phyloP scores from a whole-genome alignment of 352 stramenopile species.

The Phytophthora podocarpi region DNA sequence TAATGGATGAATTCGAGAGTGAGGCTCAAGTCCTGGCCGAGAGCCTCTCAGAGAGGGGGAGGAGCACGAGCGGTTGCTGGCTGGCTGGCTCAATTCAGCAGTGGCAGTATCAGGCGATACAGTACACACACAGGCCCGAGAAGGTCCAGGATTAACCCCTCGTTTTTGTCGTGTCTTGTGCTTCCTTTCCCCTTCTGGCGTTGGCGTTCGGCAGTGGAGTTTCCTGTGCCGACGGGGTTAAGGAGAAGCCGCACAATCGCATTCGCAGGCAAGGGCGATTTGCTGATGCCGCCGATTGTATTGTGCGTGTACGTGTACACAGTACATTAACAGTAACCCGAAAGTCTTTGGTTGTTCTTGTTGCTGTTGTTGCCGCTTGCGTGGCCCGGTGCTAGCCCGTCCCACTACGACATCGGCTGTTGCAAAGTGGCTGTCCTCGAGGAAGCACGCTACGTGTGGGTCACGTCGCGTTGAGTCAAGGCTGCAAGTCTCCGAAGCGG shows the following conservation, averaged over 20 bases:
- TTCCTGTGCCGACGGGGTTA: slow-evolving; percentile 31
- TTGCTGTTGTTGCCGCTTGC: slow-evolving; percentile 8
- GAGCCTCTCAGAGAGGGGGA: not conserved
- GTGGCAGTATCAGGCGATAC: slow-evolving; percentile 37
- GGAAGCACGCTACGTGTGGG: slow-evolving; percentile 31
- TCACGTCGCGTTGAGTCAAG: slow-evolving; percentile 12
- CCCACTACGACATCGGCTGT: slow-evolving; percentile 24
- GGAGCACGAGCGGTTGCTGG: slow-evolving; percentile 13
- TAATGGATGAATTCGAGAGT: slow-evolving; percentile 46
- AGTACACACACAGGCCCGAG: slow-evolving; percentile 17
- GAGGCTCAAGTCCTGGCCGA: slow-evolving; percentile 33
- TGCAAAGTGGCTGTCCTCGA: slow-evolving; percentile 37
- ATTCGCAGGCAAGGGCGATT: slow-evolving; percentile 23
- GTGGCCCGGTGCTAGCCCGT: slow-evolving; percentile 17
- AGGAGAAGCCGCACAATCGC: slow-evolving; percentile 43
- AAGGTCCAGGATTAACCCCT: slow-evolving; percentile 36
- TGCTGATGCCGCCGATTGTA: slow-evolving; percentile 41
- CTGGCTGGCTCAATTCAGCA: slow-evolving; percentile 35
- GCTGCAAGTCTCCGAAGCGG: not conserved
- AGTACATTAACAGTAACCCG: too few relatives aligned
- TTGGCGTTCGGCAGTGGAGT: slow-evolving; percentile 35
- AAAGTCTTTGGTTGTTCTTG: too few relatives aligned
- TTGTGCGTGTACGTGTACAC: not conserved
- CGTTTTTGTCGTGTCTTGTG: slow-evolving; percentile 37
- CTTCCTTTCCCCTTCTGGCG: slow-evolving; percentile 46